Evolutionary conservation across 495 filamentous ascomycete genomes (phyloP), one percentile per base, ranked within the genome.

Genomic region (Clavariopsis aquatica): DNA sequence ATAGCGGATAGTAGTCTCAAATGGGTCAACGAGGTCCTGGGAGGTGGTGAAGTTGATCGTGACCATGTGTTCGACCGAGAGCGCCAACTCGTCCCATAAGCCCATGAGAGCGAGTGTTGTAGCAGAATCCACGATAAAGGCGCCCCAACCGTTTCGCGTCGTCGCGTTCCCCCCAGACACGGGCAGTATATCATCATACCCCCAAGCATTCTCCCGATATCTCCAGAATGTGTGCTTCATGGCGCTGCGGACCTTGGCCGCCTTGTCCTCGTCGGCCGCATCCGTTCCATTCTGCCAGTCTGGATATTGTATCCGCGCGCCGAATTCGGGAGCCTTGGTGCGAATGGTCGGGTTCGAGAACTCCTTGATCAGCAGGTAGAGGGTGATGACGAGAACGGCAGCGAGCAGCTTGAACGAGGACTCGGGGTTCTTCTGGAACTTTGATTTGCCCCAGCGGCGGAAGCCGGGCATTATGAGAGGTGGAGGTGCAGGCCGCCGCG

Each of bases 81-180:
- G 57, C 29, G 49, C 49, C 54, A 76, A 47, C 60, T 76, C 74
- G 22, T 72, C 66, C 70, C 71, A 76, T 23, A 76, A 53, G 2
- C 69, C 71, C 74, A 76, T 76, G 45, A 76, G 57, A 0, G 72
- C 74, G 7, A 76, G 64, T 1, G 72, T 76, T 0, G 74, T 65
- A 2, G 70, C 52, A 12, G 71, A 62, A 22, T 76, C 74, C 1
- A 76, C 70, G n/a, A 74, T 71, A 53, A 74, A 76, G 13, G 69
- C 72, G 6, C 72, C 74, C 74, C 74, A 76, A n/a, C 74, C 74
- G 43, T 76, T 73, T 10, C 69, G 46, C 24, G 53, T 69, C 19
- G 62, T 64, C 9, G 46, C 46, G 22, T 49, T 54, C 0, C 51
- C 66, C 2, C 74, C 74, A 26, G 63, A 60, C 20, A 76, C 64